Evolutionary conservation across 2,329 filamentous ascomycete genomes (phyloP), one percentile per base, ranked within the genome.

Genomic region (Arthroderma sp.): DNA sequence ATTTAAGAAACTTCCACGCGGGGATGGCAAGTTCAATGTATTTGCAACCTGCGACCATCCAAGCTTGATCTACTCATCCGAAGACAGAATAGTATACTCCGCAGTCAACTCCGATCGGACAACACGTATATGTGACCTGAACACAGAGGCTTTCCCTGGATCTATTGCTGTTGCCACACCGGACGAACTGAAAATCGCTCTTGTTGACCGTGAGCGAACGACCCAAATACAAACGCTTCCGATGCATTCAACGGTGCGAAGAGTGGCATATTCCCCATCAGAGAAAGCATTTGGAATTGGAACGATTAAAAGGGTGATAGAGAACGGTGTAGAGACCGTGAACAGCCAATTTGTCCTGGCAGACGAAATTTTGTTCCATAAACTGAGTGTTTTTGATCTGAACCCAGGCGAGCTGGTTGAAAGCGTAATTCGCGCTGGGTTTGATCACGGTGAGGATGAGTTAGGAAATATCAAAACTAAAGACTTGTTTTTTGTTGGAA

Each of bases 31-130:
- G 0, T 83, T 74, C 58, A 93, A 84, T 54, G 80, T 98, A 0
- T 94, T 98, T 59, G 86, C 87, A 0, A 94, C 86, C 0, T 94
- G 87, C 46, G 91, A 98, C 56, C 86, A 95, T 57, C 85, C 91
- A 0, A 95, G 85, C 50, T 66, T 98, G 44, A 94, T 98, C 40
- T 95, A 98, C 58, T 84, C 83, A 6, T 80, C 81, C 0, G 87
- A 95, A 58, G 85, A 84, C 1, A 77, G 88, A 22, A 82, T 95
- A 36, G 79, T 94, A 1, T 98, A 93, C 65, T 94, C 88, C 4
- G 88, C 91, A 1, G 85, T 95, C 1, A 94, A 89, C 8, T 86
- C 88, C 2, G 85, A 94, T 49, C 81, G 87, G 50, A 85, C 86
- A 1, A 81, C 80, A 1, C 81, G 78, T 40, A 80, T 96, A 4